Conservation (phyloP, 139 green algal genomes). For the Eudorina sp. region DNA sequence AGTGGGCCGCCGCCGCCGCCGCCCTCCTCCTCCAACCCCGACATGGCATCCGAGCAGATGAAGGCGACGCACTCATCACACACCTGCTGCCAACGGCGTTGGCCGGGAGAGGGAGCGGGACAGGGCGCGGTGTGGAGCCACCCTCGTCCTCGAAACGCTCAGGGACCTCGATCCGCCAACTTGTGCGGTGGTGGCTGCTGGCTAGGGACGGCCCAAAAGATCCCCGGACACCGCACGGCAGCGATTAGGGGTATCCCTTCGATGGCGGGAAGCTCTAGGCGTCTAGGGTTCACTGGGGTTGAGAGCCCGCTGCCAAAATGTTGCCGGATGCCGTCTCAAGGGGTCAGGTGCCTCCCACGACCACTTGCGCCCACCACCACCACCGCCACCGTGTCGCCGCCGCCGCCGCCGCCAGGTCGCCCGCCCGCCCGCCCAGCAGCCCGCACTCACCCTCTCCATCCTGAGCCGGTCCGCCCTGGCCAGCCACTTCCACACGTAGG, state of each 20-base stretch:
- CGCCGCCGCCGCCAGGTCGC: background rate
- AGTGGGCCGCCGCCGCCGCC: background rate
- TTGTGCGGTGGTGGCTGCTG: too few species aligned
- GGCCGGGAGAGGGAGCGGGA: too few species aligned
- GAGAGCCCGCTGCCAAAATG: background rate
- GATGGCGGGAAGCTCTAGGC: background rate
- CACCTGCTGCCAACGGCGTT: too few species aligned
- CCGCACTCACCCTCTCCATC: slow-evolving; percentile 39
- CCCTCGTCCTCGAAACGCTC: background rate
- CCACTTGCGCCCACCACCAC: too few species aligned
- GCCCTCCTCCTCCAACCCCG: too few species aligned
- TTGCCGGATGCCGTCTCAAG: background rate
- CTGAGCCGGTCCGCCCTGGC: background rate
- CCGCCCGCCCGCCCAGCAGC: background rate
- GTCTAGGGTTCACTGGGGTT: background rate
- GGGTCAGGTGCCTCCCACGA: background rate
- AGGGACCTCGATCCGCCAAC: too few species aligned
- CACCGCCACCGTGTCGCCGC: too few species aligned
- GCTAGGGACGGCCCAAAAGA: background rate
- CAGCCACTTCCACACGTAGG: slow-evolving; percentile 38
- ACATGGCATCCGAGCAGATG: slow-evolving; percentile 6
- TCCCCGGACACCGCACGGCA: background rate
- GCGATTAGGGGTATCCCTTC: background rate
- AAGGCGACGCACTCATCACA: slow-evolving; percentile 17
- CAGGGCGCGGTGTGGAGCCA: too few species aligned